These are phyloP conservation scores for Mycena sanguinolenta DNA, from an alignment of 768 basidiomycete genomes.

Conservation along the genomic window DNA sequence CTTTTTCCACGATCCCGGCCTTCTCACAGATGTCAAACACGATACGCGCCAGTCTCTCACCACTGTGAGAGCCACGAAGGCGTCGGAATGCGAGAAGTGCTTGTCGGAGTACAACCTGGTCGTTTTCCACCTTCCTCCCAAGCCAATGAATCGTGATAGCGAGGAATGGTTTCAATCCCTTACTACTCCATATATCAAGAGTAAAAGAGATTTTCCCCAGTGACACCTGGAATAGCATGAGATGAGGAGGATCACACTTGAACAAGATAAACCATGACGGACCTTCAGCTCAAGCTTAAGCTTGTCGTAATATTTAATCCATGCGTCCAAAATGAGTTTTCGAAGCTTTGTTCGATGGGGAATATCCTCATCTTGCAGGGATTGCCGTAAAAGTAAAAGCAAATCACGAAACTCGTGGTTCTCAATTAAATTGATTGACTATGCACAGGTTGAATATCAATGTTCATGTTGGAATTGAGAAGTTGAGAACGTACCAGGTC, in stretches of 20 bases:
- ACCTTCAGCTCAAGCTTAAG: conserved; percentile 43
- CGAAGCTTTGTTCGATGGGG: conserved; percentile 42
- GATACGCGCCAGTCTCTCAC: conserved; percentile 22
- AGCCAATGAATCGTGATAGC: too few relatives aligned
- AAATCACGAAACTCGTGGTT: conserved; percentile 43
- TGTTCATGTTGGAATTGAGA: too few relatives aligned
- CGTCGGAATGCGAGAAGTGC: conserved; percentile 8
- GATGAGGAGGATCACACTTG: too few relatives aligned
- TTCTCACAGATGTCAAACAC: conserved; percentile 19
- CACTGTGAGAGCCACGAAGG: conserved; percentile 27
- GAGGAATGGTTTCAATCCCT: conserved; percentile 21
- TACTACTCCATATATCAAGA: conserved; percentile 24
- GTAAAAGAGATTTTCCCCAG: conserved; percentile 25
- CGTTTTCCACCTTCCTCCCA: conserved; percentile 17
- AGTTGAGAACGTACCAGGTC: too few relatives aligned
- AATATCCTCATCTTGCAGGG: conserved; percentile 42
- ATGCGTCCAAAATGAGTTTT: conserved; percentile 37
- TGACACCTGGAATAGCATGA: conserved; percentile 17
- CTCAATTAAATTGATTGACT: conserved; percentile 47
- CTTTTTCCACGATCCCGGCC: conserved; percentile 23
- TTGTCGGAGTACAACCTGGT: conserved; percentile 19
- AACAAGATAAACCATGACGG: conserved; percentile 3
- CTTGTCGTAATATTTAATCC: too few relatives aligned
- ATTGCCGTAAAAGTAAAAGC: conserved; percentile 40
- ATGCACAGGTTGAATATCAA: too few relatives aligned